A percentile compares a stretch with the other conserved stretches of the same genome.
Conservation (phyloP, 1,284 basidiomycete species). For the Cryptococcus wingfieldii region DNA sequence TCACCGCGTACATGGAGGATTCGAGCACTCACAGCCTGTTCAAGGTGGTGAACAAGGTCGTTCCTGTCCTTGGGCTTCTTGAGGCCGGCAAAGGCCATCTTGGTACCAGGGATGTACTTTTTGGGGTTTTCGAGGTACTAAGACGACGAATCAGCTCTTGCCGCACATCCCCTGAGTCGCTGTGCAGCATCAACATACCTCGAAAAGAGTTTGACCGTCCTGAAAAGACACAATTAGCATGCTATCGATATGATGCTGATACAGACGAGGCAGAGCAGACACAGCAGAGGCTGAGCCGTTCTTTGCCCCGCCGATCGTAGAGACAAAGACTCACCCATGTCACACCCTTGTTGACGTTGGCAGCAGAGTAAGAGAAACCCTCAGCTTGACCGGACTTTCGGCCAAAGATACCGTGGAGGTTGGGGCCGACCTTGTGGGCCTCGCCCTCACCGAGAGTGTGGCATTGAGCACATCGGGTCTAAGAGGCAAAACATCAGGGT, state of each 20-base stretch:
- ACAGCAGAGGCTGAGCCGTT: not conserved
- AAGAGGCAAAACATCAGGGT: constrained; percentile 3
- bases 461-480: constrained; percentile 94
- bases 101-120: constrained; percentile 91
- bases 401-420: constrained; percentile 83
- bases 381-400: constrained; percentile 85
- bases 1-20: not conserved
- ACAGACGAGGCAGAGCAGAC: not conserved
- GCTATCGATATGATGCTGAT: not conserved
- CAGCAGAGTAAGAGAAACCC: constrained; percentile 88
- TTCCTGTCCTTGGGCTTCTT: constrained; percentile 96
- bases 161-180: not conserved
- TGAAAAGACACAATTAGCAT: constrained; percentile 5
- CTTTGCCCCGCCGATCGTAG: not conserved
- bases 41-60: constrained; percentile 59
- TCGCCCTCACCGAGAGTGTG: constrained; percentile 84
- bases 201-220: constrained; percentile 44
- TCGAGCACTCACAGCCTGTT: constrained; percentile 30
- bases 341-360: constrained; percentile 94
- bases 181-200: constrained; percentile 21
- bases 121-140: constrained; percentile 75
- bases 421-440: constrained; percentile 71
- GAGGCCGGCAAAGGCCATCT: constrained; percentile 96
- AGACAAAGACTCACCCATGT: constrained; percentile 55
- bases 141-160: not conserved